Evolutionary conservation across 176 grass and related monocot species (phyloP).

Genomic region (Carex pumila): DNA sequence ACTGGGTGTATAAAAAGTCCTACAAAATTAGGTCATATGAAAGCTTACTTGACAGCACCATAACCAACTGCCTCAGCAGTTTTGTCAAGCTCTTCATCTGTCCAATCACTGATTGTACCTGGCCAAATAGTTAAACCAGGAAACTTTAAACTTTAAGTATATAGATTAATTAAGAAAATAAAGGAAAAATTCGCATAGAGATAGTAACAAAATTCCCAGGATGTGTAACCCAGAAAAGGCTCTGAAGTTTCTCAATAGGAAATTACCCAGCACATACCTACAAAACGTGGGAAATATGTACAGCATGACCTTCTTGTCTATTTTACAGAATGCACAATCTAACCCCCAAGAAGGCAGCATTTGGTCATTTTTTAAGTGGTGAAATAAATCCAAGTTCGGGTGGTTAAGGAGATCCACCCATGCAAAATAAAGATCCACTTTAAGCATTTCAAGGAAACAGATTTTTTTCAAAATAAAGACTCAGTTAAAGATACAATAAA

Average conservation of each 20-base stretch:
- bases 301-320: neutral
- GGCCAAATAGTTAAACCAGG: slow-evolving; percentile 4
- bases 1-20: neutral
- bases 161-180: neutral
- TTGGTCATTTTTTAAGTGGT: no score
- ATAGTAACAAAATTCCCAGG: neutral
- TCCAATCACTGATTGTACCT: slow-evolving; percentile 80
- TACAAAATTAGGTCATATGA: neutral
- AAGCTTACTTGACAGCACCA: slow-evolving; percentile 83
- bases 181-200: neutral
- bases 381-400: no score
- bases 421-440: neutral
- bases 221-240: neutral
- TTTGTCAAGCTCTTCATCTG: slow-evolving; percentile 72
- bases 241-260: neutral
- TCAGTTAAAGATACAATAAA: neutral
- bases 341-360: no score
- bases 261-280: neutral
- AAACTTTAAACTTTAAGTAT: neutral
- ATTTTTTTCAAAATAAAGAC: slow-evolving; percentile 4
- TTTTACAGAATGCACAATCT: neutral
- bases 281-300: neutral
- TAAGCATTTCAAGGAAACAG: neutral
- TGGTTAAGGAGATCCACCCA: no score
- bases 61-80: slow-evolving; percentile 95